phyloP scores from a whole-genome alignment of 352 stramenopile genomes.

The Bremia lactucae region DNA sequence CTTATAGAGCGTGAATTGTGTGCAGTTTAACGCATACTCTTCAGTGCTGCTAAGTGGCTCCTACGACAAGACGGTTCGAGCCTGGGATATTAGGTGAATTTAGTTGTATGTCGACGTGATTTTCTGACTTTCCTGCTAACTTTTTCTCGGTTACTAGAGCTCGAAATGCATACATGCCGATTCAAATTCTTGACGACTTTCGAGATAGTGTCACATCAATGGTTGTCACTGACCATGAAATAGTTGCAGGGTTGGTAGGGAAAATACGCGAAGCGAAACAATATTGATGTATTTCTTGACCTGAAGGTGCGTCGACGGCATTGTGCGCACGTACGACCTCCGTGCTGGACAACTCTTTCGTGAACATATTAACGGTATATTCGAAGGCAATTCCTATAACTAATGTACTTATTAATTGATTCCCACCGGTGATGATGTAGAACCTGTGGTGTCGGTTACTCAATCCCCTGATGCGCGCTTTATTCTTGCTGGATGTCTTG shows the following conservation, averaged over 20 bases:
- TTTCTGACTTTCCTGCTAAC: conserved; percentile 1
- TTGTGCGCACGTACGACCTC: conserved; percentile 79
- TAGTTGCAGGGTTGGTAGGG: conserved; percentile 81
- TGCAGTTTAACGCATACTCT: conserved; percentile 68
- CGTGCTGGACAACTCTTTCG: conserved; percentile 49
- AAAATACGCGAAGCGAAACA: no score
- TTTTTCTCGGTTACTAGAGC: conserved; percentile 23
- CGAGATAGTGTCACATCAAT: conserved; percentile 85
- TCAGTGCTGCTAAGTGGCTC: conserved; percentile 77
- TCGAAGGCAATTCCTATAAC: not conserved
- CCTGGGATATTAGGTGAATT: conserved; percentile 59
- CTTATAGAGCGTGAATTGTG: conserved; percentile 71
- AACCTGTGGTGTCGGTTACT: conserved; percentile 67
- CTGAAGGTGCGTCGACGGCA: conserved; percentile 71
- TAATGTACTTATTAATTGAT: not conserved
- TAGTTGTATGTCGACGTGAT: not conserved
- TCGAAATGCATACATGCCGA: conserved; percentile 61
- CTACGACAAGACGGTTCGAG: conserved; percentile 81
- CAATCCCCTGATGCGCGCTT: conserved; percentile 65
- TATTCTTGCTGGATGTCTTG: conserved; percentile 66
- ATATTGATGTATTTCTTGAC: conserved; percentile 1
- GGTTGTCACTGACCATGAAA: conserved; percentile 58
- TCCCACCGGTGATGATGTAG: conserved; percentile 15
- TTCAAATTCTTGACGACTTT: conserved; percentile 82
- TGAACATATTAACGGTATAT: conserved; percentile 62